A percentile compares a stretch with the other conserved stretches of the same genome.
phyloP scores from a whole-genome alignment of 257 asterid genomes.

The Fraxinus americana region DNA sequence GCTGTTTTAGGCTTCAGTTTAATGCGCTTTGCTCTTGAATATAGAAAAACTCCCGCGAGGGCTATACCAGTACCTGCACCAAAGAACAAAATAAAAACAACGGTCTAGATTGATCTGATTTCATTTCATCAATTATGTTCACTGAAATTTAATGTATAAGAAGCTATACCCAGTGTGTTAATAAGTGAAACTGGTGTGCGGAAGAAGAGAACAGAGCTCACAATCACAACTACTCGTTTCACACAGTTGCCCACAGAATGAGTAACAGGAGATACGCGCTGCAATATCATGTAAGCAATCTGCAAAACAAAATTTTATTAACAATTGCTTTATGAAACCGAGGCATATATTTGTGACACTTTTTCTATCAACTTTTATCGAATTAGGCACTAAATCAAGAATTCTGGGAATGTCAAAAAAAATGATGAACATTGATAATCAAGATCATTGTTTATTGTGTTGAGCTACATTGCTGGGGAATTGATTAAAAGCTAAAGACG shows the following conservation, averaged over 20 bases:
- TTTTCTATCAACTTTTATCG: background rate
- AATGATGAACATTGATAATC: background rate
- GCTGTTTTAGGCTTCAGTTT: conserved; percentile 67
- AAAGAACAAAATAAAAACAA: background rate
- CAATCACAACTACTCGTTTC: conserved; percentile 91
- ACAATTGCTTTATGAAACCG: conserved; percentile 5
- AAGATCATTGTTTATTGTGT: background rate
- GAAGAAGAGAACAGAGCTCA: conserved; percentile 85
- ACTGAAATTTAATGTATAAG: background rate
- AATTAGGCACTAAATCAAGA: background rate
- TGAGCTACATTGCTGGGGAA: background rate
- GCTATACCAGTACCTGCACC: conserved; percentile 82
- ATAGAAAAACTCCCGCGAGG: conserved; percentile 87
- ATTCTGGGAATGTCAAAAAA: background rate
- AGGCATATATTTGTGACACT: background rate
- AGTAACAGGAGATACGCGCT: conserved; percentile 92
- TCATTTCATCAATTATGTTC: background rate
- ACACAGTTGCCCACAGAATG: conserved; percentile 95
- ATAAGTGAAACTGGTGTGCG: conserved; percentile 76
- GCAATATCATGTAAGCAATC: conserved; percentile 93
- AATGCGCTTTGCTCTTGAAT: conserved; percentile 79
- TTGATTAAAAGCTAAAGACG: background rate
- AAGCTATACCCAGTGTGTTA: conserved; percentile 64
- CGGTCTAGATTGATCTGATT: background rate
- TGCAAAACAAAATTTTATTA: conserved; percentile 39